Evolutionary conservation across 1,284 basidiomycete genomes (phyloP).

Genomic region (Marasmius sp.): DNA sequence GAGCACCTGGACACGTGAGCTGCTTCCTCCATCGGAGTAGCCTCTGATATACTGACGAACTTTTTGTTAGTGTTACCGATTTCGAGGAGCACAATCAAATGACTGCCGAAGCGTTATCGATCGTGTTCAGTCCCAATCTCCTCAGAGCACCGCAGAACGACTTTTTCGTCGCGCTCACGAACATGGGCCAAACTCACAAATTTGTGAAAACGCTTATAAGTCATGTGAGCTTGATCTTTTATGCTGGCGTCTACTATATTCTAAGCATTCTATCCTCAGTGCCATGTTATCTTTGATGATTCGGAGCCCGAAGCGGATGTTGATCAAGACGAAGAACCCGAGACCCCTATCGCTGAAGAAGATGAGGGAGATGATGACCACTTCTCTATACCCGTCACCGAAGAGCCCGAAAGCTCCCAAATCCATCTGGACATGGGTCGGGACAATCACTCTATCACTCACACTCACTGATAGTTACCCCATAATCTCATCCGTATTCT

Average conservation of each 20-base stretch:
- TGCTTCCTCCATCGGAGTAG: neutral
- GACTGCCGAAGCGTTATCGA: constrained; percentile 79
- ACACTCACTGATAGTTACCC: neutral
- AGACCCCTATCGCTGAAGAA: constrained; percentile 43
- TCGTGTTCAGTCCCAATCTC: constrained; percentile 81
- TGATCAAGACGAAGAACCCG: constrained; percentile 43
- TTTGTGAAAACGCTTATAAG: constrained; percentile 78
- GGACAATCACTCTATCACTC: neutral
- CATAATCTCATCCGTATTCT: neutral
- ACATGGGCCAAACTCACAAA: constrained; percentile 75
- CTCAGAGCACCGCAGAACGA: constrained; percentile 71
- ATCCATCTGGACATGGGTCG: neutral
- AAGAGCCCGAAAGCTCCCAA: constrained; percentile 4
- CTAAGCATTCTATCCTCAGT: constrained; percentile 26
- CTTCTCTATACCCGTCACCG: constrained; percentile 10
- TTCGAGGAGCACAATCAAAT: constrained; percentile 85
- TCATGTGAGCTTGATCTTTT: constrained; percentile 50
- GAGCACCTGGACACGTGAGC: constrained; percentile 81
- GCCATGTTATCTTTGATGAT: constrained; percentile 52
- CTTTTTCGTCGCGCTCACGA: constrained; percentile 70
- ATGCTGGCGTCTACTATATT: neutral
- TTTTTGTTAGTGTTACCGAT: constrained; percentile 65
- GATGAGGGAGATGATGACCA: constrained; percentile 27
- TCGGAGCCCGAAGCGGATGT: constrained; percentile 41
- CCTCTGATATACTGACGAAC: constrained; percentile 9